Evolutionary conservation across 441 rosid genomes (phyloP).

Genomic region (Corymbia calophylla): DNA sequence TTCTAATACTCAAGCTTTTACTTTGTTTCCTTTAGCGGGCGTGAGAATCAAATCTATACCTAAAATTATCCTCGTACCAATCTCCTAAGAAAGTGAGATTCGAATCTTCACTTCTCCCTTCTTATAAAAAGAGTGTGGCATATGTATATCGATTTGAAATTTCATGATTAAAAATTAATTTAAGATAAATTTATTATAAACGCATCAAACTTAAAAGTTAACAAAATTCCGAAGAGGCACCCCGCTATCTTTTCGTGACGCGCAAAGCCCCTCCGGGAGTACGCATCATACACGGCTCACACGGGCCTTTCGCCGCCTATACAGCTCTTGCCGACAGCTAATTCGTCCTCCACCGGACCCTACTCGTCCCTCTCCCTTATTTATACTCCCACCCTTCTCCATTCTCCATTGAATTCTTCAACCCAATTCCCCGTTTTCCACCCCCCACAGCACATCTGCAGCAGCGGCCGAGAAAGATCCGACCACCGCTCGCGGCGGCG

Average conservation of each 20-base stretch:
- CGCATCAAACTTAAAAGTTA: too few species aligned
- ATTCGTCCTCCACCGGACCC: neutral
- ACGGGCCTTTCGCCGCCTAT: neutral
- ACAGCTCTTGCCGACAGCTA: neutral
- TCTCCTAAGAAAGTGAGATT: too few species aligned
- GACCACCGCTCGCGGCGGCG: neutral
- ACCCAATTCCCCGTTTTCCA: neutral
- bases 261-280: neutral
- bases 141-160: too few species aligned
- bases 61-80: too few species aligned
- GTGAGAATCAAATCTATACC: too few species aligned
- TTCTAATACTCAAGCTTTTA: too few species aligned
- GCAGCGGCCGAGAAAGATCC: neutral
- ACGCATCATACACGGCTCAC: neutral
- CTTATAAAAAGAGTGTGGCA: too few species aligned
- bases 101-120: too few species aligned
- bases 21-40: too few species aligned
- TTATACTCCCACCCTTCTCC: rapidly evolving
- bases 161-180: too few species aligned
- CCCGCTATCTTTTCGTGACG: neutral
- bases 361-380: neutral
- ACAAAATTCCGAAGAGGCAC: neutral
- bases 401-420: neutral
- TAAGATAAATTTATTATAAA: too few species aligned
- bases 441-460: neutral